These are phyloP conservation scores for Polychaeton citri DNA, from an alignment of 2,329 filamentous ascomycete genomes.

Conservation along the genomic window DNA sequence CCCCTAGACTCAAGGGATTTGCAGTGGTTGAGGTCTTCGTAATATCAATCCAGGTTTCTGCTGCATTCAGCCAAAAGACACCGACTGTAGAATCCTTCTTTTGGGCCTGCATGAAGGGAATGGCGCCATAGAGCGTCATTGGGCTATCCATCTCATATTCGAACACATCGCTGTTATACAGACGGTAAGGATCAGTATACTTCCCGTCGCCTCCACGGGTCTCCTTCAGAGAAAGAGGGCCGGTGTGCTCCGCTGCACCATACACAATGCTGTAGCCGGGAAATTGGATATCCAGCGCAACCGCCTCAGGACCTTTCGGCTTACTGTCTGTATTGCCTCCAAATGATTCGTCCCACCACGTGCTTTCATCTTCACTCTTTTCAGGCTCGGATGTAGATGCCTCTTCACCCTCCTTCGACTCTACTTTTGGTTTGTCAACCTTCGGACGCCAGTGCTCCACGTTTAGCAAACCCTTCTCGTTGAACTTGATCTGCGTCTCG, in stretches of 20 bases:
- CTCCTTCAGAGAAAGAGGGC: constrained; percentile 74
- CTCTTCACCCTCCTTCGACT: constrained; percentile 37
- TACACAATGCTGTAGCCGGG: constrained; percentile 84
- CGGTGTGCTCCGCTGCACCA: constrained; percentile 87
- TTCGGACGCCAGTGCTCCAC: constrained; percentile 92
- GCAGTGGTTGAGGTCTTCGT: constrained; percentile 60
- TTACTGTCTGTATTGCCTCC: constrained; percentile 92
- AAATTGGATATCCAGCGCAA: constrained; percentile 85
- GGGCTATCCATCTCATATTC: constrained; percentile 95
- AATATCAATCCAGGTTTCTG: constrained; percentile 96
- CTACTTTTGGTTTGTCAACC: constrained; percentile 53
- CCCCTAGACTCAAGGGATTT: constrained; percentile 66
- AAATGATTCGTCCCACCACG: constrained; percentile 96
- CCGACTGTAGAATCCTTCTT: constrained; percentile 86
- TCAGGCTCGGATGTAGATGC: constrained; percentile 26
- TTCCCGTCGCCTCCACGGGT: constrained; percentile 80
- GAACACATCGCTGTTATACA: constrained; percentile 96
- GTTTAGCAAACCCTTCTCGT: constrained; percentile 80
- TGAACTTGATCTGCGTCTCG: constrained; percentile 70
- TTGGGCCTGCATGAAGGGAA: constrained; percentile 96
- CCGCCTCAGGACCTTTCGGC: constrained; percentile 84
- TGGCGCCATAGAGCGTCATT: constrained; percentile 96
- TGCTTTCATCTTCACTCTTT: constrained; percentile 60
- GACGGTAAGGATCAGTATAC: constrained; percentile 76
- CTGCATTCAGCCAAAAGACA: constrained; percentile 93